Evolutionary conservation across 1,139 yeast species (phyloP).

Genomic region (Magnusiomyces suaveolens): DNA sequence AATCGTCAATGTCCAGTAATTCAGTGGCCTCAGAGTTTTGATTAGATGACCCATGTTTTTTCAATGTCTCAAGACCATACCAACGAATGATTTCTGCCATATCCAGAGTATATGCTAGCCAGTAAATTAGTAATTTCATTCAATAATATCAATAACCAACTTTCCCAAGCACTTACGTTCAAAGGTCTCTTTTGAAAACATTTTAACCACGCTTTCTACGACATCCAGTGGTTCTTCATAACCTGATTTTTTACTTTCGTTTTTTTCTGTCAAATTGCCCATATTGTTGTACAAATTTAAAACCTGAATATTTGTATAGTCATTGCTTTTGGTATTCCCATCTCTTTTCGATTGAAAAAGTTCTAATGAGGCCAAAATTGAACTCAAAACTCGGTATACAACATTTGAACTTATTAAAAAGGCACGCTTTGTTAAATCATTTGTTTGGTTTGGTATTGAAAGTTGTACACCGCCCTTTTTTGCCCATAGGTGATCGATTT

Average conservation of each 20-base stretch:
- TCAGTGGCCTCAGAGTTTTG: slow-evolving; percentile 30
- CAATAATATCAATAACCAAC: no score
- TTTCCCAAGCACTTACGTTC: slow-evolving; percentile 4
- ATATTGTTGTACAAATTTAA: background rate
- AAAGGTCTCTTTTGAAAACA: background rate
- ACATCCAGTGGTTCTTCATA: background rate
- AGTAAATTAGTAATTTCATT: background rate
- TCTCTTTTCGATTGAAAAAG: background rate
- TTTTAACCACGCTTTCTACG: background rate
- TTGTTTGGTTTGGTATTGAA: background rate
- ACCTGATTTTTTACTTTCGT: slow-evolving; percentile 15
- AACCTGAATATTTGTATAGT: background rate
- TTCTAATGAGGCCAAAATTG: background rate
- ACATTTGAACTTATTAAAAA: slow-evolving; percentile 17
- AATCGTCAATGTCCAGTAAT: slow-evolving; percentile 16
- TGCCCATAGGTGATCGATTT: slow-evolving; percentile 48
- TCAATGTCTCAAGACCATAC: slow-evolving; percentile 12
- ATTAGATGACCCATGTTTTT: slow-evolving; percentile 20
- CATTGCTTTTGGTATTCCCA: background rate
- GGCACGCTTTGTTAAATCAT: no score
- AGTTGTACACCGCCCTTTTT: slow-evolving; percentile 45
- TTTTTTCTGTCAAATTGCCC: background rate
- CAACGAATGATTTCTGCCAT: slow-evolving; percentile 9
- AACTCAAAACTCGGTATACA: background rate
- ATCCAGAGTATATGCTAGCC: slow-evolving; percentile 13